Conservation (phyloP, 2,329 filamentous ascomycete species). For the Diaporthe sp. region DNA sequence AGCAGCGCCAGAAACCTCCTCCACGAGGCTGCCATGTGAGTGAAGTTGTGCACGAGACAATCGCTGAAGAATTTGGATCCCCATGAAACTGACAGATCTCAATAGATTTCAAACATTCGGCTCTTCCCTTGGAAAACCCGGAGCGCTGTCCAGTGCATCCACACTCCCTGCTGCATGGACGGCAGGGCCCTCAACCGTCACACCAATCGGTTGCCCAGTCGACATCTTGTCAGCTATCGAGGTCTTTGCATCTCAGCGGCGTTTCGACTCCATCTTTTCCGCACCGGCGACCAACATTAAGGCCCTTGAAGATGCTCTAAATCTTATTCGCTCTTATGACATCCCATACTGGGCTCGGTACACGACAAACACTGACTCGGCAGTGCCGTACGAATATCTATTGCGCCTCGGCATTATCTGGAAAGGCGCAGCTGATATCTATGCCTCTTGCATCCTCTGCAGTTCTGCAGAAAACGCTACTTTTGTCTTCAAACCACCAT, state of each 20-base stretch:
- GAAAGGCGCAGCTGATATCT: slow-evolving; percentile 3
- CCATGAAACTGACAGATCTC: neutral
- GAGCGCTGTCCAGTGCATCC: neutral
- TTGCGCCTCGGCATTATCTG: slow-evolving; percentile 3
- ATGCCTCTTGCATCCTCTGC: neutral
- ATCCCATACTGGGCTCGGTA: neutral
- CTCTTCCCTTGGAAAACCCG: neutral
- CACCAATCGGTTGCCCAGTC: neutral
- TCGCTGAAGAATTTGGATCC: neutral
- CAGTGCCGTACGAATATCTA: neutral
- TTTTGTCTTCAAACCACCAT: neutral
- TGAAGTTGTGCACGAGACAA: neutral
- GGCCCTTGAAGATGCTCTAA: neutral
- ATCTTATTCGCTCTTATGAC: neutral
- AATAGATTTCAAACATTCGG: slow-evolving; percentile 8
- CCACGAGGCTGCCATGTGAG: slow-evolving; percentile 3
- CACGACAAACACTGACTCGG: neutral
- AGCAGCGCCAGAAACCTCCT: neutral
- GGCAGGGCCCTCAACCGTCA: neutral
- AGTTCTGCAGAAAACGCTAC: neutral
- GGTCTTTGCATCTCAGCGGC: slow-evolving; percentile 16
- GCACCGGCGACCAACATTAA: neutral
- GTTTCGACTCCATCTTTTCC: neutral
- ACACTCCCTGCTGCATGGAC: neutral
- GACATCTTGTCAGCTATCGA: neutral